Evolutionary conservation across 176 grass and related monocot species (phyloP).

Genomic region (Musa itinerans): DNA sequence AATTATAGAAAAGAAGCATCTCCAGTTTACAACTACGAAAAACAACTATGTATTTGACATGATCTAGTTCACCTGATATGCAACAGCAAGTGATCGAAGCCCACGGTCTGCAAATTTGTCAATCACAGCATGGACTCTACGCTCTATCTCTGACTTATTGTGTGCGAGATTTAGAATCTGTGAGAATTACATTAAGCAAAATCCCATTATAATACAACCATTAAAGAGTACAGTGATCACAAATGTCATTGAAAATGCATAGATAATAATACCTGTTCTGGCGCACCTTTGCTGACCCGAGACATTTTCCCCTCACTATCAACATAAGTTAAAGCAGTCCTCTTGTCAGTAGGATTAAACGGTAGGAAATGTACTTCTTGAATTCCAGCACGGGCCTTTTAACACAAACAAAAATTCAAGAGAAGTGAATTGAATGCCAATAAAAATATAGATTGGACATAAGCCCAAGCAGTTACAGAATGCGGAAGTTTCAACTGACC

Average conservation of each 20-base stretch:
- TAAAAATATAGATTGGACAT: not conserved
- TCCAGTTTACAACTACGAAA: not conserved
- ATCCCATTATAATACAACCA: not conserved
- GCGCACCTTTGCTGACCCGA: conserved; percentile 72
- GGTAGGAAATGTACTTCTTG: conserved; percentile 76
- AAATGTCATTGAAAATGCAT: not conserved
- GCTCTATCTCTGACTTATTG: conserved; percentile 56
- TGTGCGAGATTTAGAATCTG: conserved; percentile 67
- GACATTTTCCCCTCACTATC: conserved; percentile 51
- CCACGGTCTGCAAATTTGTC: conserved; percentile 78
- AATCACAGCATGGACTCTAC: conserved; percentile 58
- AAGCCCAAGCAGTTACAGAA: not conserved
- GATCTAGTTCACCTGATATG: conserved; percentile 48
- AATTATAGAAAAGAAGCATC: not conserved
- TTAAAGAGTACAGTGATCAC: not conserved
- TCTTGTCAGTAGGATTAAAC: conserved; percentile 80
- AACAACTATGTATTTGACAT: not conserved
- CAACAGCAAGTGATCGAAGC: conserved; percentile 73
- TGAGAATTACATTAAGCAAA: not conserved
- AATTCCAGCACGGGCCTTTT: conserved; percentile 56
- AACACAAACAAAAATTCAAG: not conserved
- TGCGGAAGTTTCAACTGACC: conserved; percentile 24
- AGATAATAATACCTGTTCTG: conserved; percentile 46
- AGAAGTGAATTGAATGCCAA: not conserved
- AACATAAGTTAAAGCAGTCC: conserved; percentile 58